Evolutionary conservation across 495 filamentous ascomycete species (phyloP).

Genomic region (Margaritispora aquatica): DNA sequence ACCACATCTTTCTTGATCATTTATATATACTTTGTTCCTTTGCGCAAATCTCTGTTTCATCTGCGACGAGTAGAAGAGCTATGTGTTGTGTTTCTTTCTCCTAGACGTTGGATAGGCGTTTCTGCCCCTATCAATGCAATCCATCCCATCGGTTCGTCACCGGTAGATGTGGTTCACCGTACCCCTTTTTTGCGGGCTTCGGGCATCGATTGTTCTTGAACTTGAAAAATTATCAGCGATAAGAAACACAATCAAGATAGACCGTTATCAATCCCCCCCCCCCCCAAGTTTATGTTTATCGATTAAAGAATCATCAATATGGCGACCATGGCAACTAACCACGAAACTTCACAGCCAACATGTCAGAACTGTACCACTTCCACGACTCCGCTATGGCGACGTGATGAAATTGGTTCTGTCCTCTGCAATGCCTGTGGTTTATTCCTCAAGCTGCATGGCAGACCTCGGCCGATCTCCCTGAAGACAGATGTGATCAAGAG

Average conservation of each 20-base stretch:
- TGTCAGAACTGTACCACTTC: slow-evolving; percentile 97
- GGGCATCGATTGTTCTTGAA: slow-evolving; percentile 27
- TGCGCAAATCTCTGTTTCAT: neutral
- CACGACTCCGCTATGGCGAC: slow-evolving; percentile 93
- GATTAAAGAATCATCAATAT: no score
- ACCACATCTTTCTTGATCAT: slow-evolving; percentile 3
- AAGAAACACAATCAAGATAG: neutral
- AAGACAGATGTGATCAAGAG: slow-evolving; percentile 99
- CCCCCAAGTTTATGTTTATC: no score
- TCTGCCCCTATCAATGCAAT: no score
- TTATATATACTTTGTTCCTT: neutral
- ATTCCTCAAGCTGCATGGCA: slow-evolving; percentile 93
- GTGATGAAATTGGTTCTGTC: slow-evolving; percentile 94
- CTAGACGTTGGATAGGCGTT: neutral
- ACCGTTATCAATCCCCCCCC: slow-evolving; percentile 16
- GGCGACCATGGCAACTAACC: slow-evolving; percentile 53
- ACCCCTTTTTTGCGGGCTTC: slow-evolving; percentile 35
- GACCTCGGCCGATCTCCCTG: slow-evolving; percentile 86
- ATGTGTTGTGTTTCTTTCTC: no score
- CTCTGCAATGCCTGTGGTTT: slow-evolving; percentile 98
- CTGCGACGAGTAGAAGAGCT: neutral
- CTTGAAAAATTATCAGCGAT: neutral
- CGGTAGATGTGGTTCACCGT: neutral
- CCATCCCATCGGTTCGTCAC: no score
- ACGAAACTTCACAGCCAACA: slow-evolving; percentile 73